Evolutionary conservation across 345 rosid species (phyloP).

Genomic region (Syzygium grande): DNA sequence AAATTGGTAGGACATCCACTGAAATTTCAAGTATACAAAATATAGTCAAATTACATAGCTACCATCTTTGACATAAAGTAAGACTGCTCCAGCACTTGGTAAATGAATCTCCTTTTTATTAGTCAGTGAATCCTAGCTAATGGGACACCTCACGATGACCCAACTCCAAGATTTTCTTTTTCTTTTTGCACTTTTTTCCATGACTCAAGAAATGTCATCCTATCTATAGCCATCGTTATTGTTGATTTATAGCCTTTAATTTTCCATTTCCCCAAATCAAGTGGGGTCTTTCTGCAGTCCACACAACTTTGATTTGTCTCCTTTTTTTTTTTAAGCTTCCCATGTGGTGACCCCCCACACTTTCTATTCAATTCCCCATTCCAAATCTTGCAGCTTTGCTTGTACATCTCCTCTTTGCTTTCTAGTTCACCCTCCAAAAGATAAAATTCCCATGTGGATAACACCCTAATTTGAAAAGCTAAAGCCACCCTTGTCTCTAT

Average conservation of each 20-base stretch:
- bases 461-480: constrained; percentile 10
- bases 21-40: background rate
- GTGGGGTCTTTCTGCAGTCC: background rate
- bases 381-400: background rate
- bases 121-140: background rate
- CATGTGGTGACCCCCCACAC: background rate
- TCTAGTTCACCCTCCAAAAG: background rate
- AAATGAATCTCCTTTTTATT: background rate
- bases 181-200: background rate
- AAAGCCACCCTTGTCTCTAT: constrained; percentile 39
- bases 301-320: background rate
- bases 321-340: background rate
- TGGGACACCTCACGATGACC: background rate
- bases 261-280: background rate
- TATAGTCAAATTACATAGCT: background rate
- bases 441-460: constrained; percentile 13
- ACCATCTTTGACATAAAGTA: background rate
- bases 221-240: background rate
- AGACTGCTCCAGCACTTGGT: background rate
- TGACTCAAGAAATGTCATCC: background rate
- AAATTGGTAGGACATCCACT: background rate
- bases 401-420: background rate
- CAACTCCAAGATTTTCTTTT: background rate
- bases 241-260: background rate
- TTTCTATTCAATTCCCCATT: background rate